phyloP scores from a whole-genome alignment of 495 filamentous ascomycete genomes.

The Penicillium lividum region DNA sequence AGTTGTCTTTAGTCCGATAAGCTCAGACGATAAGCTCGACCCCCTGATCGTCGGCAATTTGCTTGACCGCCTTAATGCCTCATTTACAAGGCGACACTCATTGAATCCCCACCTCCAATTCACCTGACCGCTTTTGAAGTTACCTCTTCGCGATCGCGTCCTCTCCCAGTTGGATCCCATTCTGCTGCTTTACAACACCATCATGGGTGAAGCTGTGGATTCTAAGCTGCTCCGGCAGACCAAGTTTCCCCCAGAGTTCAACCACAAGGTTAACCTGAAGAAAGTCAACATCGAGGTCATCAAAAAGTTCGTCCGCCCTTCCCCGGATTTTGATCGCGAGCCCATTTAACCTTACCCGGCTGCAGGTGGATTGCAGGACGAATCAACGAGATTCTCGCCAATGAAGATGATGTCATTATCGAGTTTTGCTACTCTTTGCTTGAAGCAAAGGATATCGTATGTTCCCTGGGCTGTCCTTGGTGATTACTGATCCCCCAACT shows the following conservation, averaged over 20 bases:
- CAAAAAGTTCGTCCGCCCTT: constrained; percentile 71
- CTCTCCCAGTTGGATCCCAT: no score
- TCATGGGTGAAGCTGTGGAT: constrained; percentile 77
- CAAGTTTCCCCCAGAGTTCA: constrained; percentile 94
- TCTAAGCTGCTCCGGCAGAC: constrained; percentile 84
- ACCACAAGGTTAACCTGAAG: constrained; percentile 90
- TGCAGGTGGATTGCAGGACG: constrained; percentile 86
- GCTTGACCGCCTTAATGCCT: no score
- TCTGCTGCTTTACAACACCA: constrained; percentile 2
- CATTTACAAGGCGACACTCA: no score
- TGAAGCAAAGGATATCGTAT: constrained; percentile 73
- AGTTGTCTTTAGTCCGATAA: no score
- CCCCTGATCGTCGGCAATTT: no score
- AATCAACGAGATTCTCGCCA: constrained; percentile 82
- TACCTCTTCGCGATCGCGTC: no score
- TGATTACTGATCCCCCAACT: constrained; percentile 17
- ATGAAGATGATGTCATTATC: constrained; percentile 92
- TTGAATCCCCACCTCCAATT: no score
- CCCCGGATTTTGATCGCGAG: constrained; percentile 13
- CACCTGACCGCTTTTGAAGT: no score
- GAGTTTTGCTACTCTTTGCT: constrained; percentile 89
- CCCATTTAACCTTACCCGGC: constrained; percentile 10
- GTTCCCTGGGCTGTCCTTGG: constrained; percentile 31
- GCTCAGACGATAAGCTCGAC: no score
- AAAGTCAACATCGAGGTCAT: constrained; percentile 97